Evolutionary conservation across 139 green algal genomes (phyloP), one percentile per base, ranked within the genome.

Genomic region (Coelastrella sp.): DNA sequence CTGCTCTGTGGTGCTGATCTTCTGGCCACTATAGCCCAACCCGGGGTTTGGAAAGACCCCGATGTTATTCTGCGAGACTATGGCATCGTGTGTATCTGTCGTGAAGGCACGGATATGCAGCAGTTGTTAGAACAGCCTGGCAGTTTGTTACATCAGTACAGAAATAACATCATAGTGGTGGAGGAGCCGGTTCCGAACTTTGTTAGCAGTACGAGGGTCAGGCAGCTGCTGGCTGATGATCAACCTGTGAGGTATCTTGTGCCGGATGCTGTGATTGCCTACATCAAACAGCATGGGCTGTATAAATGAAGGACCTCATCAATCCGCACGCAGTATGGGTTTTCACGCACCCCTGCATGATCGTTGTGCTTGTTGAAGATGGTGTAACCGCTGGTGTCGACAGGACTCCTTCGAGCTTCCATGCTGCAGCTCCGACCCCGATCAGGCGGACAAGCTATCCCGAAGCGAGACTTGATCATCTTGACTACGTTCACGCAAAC

Each of bases 1-100:
- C 91, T 98, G 79, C 86, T 98, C 47, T 97, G 95, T 76, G 96
- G 96, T 13, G 94, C 93, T 7, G 96, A 98, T 86, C 84, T 98
- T 76, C 65, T 98, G 64, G 93, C 96, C 57, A 96, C 92, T 7
- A 96, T 98, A 75, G 83, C 81, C 5, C 23, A 74, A 57, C 96
- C 96, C 32, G 95, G 95, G 13, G 94, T 98, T 11, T 98, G 96
- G 96, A 73, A 89, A 22, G 93, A 97, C 58, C 91, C 97, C 5
- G 85, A 92, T 4, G 71, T 76, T 5, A 94, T 97, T 58, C 78
- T 97, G 64, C 19, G 61, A 2, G 87, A 96, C 7, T 91, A 96
- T 78, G 95, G 95, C 6, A 92, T 95, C 20, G 94, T 95, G 56
- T 95, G 91, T 78, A 91, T 97, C 8, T 80, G 79, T 5, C 94